phyloP scores from a whole-genome alignment of 305 asterid species.

The Nicotiana rustica region DNA sequence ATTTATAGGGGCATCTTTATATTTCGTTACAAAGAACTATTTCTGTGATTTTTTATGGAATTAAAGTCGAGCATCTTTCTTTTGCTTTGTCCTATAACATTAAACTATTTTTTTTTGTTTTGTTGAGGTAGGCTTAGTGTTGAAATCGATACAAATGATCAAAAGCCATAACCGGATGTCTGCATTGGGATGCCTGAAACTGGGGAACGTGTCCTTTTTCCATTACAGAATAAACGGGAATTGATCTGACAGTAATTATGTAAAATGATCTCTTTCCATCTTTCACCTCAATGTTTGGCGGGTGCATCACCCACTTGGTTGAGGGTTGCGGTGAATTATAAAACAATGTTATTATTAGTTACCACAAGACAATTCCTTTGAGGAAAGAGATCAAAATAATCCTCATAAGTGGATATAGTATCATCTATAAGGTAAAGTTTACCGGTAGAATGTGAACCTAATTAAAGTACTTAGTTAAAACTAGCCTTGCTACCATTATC shows the following conservation, averaged over 20 bases:
- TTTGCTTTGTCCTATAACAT: constrained; percentile 11
- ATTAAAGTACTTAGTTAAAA: background rate
- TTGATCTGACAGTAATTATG: background rate
- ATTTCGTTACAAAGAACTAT: background rate
- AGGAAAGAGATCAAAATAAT: background rate
- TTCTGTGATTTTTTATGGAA: background rate
- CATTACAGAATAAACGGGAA: constrained; percentile 6
- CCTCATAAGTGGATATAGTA: background rate
- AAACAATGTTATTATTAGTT: background rate
- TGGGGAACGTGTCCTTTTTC: background rate
- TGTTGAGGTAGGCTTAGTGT: background rate
- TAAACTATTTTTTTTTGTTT: background rate
- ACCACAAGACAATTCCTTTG: background rate
- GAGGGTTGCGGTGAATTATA: background rate
- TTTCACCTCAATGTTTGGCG: background rate
- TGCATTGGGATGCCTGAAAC: background rate
- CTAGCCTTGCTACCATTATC: background rate
- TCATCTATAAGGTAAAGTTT: background rate
- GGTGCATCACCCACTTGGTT: background rate
- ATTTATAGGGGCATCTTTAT: background rate
- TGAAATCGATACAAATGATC: background rate
- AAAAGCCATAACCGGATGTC: background rate
- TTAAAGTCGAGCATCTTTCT: background rate
- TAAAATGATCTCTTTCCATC: background rate
- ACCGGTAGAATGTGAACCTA: background rate